Conservation (phyloP, 192 early-diverging fungal genomes). For the Rhizophlyctis rosea region DNA sequence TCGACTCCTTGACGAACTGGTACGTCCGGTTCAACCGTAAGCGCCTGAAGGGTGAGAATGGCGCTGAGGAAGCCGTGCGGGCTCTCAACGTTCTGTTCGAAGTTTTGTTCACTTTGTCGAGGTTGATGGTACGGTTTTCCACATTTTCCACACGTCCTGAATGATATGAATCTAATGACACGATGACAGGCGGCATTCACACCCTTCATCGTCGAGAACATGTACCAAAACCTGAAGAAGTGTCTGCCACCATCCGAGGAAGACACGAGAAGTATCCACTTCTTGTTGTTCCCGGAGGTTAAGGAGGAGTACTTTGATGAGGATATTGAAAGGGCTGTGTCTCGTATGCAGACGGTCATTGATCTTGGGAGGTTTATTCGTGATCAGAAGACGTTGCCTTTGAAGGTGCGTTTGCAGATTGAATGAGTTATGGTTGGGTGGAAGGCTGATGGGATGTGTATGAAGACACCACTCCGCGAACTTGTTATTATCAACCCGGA, state of each 20-base stretch:
- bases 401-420: conserved; percentile 62
- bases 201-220: conserved; percentile 94
- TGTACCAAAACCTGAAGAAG: conserved; percentile 90
- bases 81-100: conserved; percentile 96
- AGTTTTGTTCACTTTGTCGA: conserved; percentile 86
- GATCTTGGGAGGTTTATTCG: conserved; percentile 89
- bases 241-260: conserved; percentile 59
- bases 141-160: too few relatives aligned
- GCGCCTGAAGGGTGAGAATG: conserved; percentile 93
- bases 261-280: conserved; percentile 89
- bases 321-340: conserved; percentile 91
- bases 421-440: too few relatives aligned
- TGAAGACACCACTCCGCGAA: conserved; percentile 81
- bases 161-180: too few relatives aligned
- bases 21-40: conserved; percentile 98
- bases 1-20: conserved; percentile 98
- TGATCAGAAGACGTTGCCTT: conserved; percentile 85
- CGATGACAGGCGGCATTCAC: conserved; percentile 85
- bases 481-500: conserved; percentile 88
- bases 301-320: conserved; percentile 95
- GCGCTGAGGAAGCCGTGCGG: conserved; percentile 75
- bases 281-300: conserved; percentile 88
- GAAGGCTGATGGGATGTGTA: not conserved
- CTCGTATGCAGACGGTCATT: conserved; percentile 95
- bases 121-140: conserved; percentile 69